Conservation (phyloP, 2,329 filamentous ascomycete genomes). For the Penicillium crustosum region DNA sequence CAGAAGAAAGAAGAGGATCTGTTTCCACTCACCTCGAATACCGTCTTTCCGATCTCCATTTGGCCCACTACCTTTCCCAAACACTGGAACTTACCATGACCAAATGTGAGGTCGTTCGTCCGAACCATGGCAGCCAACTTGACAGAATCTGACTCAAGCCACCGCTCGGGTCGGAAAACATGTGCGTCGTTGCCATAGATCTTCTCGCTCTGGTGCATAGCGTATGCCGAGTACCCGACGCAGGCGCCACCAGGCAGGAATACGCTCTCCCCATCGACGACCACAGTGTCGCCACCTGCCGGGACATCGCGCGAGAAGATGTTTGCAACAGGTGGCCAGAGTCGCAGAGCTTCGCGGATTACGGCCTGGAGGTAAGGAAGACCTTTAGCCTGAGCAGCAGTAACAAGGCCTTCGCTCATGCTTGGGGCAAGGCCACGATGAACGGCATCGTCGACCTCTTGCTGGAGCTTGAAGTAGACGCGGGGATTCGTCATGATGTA, state of each 20-base stretch:
- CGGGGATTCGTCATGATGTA: conserved; percentile 19
- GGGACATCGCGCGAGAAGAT: conserved; percentile 22
- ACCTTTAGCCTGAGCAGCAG: conserved; percentile 19
- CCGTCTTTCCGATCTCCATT: conserved; percentile 16
- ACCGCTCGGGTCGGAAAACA: conserved; percentile 19
- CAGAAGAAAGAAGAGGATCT: background rate
- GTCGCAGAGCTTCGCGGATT: conserved; percentile 28
- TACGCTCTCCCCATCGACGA: conserved; percentile 18
- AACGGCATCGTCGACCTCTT: conserved; percentile 23
- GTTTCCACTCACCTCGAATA: conserved; percentile 17
- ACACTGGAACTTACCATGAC: conserved; percentile 20
- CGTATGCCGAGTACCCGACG: conserved; percentile 19
- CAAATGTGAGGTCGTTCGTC: conserved; percentile 19
- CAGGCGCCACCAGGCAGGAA: conserved; percentile 14
- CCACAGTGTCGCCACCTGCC: conserved; percentile 12
- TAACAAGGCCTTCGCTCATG: conserved; percentile 12
- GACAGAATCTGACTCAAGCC: conserved; percentile 14
- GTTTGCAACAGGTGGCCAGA: conserved; percentile 20
- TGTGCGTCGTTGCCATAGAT: conserved; percentile 20
- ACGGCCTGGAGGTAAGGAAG: conserved; percentile 35
- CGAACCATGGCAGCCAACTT: conserved; percentile 16
- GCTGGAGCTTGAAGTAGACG: conserved; percentile 16
- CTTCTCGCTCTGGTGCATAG: conserved; percentile 18
- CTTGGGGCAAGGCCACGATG: conserved; percentile 4
- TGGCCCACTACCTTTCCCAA: conserved; percentile 21